Evolutionary conservation across 805 yeast genomes (phyloP).

Genomic region (Alloascoidea africana): DNA sequence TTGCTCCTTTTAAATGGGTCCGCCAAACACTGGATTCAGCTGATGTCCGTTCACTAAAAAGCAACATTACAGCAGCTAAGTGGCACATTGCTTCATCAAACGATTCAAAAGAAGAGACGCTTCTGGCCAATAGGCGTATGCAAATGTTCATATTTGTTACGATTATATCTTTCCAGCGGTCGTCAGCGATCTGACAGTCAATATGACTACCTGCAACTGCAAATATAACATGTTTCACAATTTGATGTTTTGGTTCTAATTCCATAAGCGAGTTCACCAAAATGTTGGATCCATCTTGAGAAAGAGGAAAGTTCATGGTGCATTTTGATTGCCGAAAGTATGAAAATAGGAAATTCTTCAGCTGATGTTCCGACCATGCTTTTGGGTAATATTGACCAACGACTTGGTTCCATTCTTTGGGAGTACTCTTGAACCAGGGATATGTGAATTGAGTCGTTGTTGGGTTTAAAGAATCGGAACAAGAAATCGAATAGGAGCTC

Average conservation of each 20-base stretch:
- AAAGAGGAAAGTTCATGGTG: not conserved
- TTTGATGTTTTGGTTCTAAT: not conserved
- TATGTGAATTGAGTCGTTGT: not conserved
- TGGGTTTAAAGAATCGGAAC: no score
- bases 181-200: not conserved
- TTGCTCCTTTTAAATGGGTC: not conserved
- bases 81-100: constrained; percentile 1
- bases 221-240: not conserved
- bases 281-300: not conserved
- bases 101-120: not conserved
- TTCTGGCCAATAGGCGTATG: not conserved
- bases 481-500: no score
- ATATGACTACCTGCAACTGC: not conserved
- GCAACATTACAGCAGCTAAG: constrained; percentile 1
- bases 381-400: not conserved
- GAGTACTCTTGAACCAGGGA: not conserved
- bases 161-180: not conserved
- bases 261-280: not conserved
- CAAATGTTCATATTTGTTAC: not conserved
- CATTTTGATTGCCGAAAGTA: constrained; percentile 1
- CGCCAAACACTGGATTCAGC: not conserved
- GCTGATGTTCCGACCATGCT: not conserved
- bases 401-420: not conserved
- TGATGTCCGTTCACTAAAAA: not conserved
- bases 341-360: not conserved